phyloP scores from a whole-genome alignment of 345 rosid genomes.

The Lenwebbia sp. region DNA sequence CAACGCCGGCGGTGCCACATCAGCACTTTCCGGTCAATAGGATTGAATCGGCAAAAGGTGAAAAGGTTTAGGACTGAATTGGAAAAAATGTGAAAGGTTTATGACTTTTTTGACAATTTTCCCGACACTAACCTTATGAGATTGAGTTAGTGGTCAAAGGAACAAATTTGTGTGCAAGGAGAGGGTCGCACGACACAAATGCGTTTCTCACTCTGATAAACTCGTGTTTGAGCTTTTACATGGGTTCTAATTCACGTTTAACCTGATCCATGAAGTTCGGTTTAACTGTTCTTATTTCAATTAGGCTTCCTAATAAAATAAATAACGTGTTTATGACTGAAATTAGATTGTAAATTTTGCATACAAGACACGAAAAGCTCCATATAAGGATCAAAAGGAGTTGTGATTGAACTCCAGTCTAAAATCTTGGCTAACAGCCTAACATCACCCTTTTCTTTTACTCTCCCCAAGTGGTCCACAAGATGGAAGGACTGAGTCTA shows the following conservation, averaged over 20 bases:
- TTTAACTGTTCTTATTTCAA: not conserved
- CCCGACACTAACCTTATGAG: not conserved
- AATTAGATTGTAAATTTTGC: not conserved
- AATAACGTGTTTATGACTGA: not conserved
- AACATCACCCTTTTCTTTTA: not conserved
- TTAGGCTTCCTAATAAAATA: not conserved
- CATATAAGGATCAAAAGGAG: not conserved
- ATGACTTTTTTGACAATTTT: too few species aligned
- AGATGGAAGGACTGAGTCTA: not conserved
- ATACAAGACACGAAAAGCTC: not conserved
- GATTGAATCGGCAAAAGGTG: too few species aligned
- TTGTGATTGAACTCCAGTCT: not conserved
- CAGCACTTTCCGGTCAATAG: too few species aligned
- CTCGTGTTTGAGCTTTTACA: not conserved
- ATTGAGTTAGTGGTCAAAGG: not conserved
- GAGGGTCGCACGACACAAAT: not conserved
- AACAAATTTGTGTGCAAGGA: not conserved
- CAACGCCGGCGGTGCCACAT: too few species aligned
- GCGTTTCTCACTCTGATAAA: not conserved
- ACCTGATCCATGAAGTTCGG: not conserved
- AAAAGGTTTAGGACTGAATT: too few species aligned
- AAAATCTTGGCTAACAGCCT: too few species aligned
- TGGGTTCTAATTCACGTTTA: not conserved
- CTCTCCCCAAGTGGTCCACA: not conserved
- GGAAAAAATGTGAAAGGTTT: too few species aligned